These are phyloP conservation scores for Arthrobotrys megalospora DNA, from an alignment of 2,329 filamentous ascomycete genomes.

Conservation along the genomic window DNA sequence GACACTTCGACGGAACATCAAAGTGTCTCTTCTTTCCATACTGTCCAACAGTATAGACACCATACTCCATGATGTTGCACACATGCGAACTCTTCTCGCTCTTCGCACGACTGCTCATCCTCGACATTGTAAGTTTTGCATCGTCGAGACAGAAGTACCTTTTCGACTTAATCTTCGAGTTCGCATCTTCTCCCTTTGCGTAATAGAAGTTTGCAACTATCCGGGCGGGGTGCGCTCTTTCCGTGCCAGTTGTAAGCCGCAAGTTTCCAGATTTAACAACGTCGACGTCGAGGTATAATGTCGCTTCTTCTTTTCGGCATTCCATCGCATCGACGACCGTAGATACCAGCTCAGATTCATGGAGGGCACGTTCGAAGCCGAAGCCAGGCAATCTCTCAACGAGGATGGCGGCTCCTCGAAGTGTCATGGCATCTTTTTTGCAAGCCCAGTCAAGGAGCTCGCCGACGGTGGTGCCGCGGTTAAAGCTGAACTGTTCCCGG, in stretches of 20 bases:
- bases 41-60: conserved; percentile 55
- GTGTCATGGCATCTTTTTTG: conserved; percentile 54
- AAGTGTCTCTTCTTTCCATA: conserved; percentile 56
- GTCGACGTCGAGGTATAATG: conserved; percentile 49
- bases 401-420: conserved; percentile 52
- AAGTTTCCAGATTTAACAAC: conserved; percentile 50
- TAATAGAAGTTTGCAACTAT: conserved; percentile 54
- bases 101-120: conserved; percentile 52
- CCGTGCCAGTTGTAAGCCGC: conserved; percentile 15
- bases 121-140: conserved; percentile 55
- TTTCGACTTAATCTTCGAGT: conserved; percentile 54
- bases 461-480: conserved; percentile 43
- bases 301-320: conserved; percentile 49
- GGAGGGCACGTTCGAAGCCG: conserved; percentile 52
- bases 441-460: conserved; percentile 55
- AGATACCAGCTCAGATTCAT: conserved; percentile 40
- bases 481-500: conserved; percentile 38
- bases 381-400: conserved; percentile 52
- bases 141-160: conserved; percentile 58
- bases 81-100: conserved; percentile 58
- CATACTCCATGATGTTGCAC: conserved; percentile 59
- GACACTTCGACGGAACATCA: conserved; percentile 54
- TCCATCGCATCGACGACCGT: conserved; percentile 57
- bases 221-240: conserved; percentile 29
- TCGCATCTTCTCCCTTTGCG: conserved; percentile 53